Evolutionary conservation across 495 filamentous ascomycete genomes (phyloP).

Genomic region (Penicillium malachiteum): DNA sequence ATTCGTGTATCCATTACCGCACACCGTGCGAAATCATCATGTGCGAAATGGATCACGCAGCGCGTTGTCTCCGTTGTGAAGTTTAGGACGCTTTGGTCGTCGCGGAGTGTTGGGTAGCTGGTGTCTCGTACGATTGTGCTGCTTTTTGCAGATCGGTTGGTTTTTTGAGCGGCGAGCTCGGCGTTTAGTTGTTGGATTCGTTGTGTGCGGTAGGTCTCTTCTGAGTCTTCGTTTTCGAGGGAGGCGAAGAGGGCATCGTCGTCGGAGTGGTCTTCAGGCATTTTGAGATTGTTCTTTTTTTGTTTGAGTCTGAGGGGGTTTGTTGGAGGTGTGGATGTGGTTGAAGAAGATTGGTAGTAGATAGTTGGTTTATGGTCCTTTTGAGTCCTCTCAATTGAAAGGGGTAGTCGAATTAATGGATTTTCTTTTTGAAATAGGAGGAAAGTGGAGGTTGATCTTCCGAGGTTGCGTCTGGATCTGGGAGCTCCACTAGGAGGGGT

Average conservation of each 20-base stretch:
- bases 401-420: too few species aligned
- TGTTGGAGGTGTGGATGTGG: too few species aligned
- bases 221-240: conserved; percentile 60
- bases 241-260: conserved; percentile 71
- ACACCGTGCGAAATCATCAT: conserved; percentile 72
- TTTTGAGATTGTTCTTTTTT: not conserved
- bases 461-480: not conserved
- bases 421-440: too few species aligned
- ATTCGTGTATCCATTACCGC: conserved; percentile 66
- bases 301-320: not conserved
- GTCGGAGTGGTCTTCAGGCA: conserved; percentile 40
- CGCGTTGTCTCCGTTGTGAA: conserved; percentile 64
- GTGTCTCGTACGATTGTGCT: conserved; percentile 34
- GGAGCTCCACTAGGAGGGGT: too few species aligned
- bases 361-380: too few species aligned
- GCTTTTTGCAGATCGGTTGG: conserved; percentile 23
- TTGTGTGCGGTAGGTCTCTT: conserved; percentile 64
- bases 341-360: too few species aligned
- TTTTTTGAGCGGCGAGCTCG: conserved; percentile 53
- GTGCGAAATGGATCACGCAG: conserved; percentile 73
- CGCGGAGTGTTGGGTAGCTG: conserved; percentile 57
- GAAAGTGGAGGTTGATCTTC: not conserved
- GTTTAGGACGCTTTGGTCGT: conserved; percentile 67
- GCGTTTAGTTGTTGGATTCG: conserved; percentile 70
- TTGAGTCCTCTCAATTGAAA: not conserved